Conservation (phyloP, 192 early-diverging fungal species). For the Coemansia sp. region DNA sequence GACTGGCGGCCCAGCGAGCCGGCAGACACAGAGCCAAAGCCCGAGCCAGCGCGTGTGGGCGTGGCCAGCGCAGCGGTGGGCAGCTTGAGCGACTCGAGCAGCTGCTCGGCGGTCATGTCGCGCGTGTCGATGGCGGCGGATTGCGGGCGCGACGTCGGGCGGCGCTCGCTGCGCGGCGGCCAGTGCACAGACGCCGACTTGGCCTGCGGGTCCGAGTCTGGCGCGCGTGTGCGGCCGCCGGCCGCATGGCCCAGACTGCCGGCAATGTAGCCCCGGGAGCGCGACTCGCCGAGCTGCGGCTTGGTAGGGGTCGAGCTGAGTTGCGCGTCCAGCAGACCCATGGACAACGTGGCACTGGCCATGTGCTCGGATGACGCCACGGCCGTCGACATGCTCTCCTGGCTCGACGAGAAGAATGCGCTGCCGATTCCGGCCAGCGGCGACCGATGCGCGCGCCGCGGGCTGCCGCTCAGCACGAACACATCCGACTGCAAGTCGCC, state of each 20-base stretch:
- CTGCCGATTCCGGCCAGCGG: conserved; percentile 27
- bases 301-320: conserved; percentile 11
- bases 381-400: conserved; percentile 25
- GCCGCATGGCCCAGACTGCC: no score
- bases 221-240: no score
- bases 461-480: conserved; percentile 6
- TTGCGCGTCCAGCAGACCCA: background rate
- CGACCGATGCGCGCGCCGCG: conserved; percentile 26
- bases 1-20: conserved; percentile 35
- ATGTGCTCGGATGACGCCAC: conserved; percentile 1
- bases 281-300: background rate
- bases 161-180: conserved; percentile 19
- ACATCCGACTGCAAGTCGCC: conserved; percentile 13
- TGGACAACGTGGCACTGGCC: background rate
- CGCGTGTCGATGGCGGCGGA: conserved; percentile 11
- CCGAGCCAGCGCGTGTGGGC: conserved; percentile 6
- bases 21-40: background rate
- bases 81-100: conserved; percentile 44
- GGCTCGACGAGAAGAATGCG: conserved; percentile 39
- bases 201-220: conserved; percentile 6
- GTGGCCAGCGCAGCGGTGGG: conserved; percentile 5
- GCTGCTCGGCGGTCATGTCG: conserved; percentile 44
- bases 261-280: no score
- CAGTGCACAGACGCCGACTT: conserved; percentile 22
- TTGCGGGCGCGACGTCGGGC: conserved; percentile 10